Evolutionary conservation across 495 filamentous ascomycete genomes (phyloP).

Genomic region (Neurospora sublineolata): DNA sequence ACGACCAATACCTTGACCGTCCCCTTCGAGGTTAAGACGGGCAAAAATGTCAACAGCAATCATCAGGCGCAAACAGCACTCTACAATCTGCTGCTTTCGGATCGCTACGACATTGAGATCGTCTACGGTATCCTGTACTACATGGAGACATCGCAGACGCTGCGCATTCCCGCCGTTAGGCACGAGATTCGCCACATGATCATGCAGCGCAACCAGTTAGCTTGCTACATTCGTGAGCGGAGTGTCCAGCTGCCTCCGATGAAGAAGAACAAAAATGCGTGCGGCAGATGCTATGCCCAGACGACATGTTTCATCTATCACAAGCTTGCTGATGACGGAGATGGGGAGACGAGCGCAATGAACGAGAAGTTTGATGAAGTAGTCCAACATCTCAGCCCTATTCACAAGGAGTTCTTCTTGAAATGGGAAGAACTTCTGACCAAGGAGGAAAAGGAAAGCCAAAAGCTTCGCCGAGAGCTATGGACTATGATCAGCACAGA

Average conservation of each 20-base stretch:
- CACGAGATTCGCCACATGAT: constrained; percentile 90
- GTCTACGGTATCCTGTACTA: constrained; percentile 88
- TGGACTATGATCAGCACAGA: constrained; percentile 92
- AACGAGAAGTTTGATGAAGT: constrained; percentile 64
- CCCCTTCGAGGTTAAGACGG: constrained; percentile 91
- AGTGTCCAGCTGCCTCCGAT: constrained; percentile 68
- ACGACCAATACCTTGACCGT: constrained; percentile 52
- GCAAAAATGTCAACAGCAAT: constrained; percentile 60
- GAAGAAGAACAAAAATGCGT: constrained; percentile 65
- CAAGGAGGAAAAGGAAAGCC: constrained; percentile 81
- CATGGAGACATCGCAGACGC: constrained; percentile 74
- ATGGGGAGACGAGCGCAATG: constrained; percentile 66
- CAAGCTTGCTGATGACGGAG: constrained; percentile 75
- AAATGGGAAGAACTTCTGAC: constrained; percentile 92
- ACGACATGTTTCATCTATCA: constrained; percentile 88
- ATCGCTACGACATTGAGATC: constrained; percentile 88
- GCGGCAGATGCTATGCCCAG: constrained; percentile 77
- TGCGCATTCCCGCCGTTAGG: constrained; percentile 70
- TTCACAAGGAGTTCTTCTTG: constrained; percentile 71
- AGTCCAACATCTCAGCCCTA: constrained; percentile 58
- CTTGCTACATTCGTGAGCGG: constrained; percentile 70
- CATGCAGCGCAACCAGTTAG: constrained; percentile 84
- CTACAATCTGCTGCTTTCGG: constrained; percentile 85
- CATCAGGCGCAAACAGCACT: constrained; percentile 91
- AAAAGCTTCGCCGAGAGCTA: constrained; percentile 74